A percentile compares a stretch with the other conserved stretches of the same genome.
Conservation (phyloP, 2,329 filamentous ascomycete species). For the Monosporascus sp. region DNA sequence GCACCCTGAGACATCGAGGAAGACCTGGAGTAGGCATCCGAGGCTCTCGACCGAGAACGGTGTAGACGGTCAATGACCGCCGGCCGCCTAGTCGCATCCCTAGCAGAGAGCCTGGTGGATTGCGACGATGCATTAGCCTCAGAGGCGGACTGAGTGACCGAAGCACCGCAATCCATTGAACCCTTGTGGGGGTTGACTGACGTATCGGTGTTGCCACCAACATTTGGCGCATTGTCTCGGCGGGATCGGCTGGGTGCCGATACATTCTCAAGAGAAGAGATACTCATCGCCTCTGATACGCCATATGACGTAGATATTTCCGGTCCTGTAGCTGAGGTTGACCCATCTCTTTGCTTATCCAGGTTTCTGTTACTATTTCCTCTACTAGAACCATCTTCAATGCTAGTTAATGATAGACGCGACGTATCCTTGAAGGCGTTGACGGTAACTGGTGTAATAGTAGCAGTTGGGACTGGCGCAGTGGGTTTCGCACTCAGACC, state of each 20-base stretch:
- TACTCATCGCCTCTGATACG: slow-evolving; percentile 19
- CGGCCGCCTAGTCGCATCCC: slow-evolving; percentile 38
- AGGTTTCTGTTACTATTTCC: slow-evolving; percentile 36
- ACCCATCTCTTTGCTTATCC: slow-evolving; percentile 35
- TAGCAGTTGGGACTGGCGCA: slow-evolving; percentile 21
- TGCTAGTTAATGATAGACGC: slow-evolving; percentile 33
- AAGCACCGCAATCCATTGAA: slow-evolving; percentile 16
- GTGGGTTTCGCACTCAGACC: slow-evolving; percentile 28
- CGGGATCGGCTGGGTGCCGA: slow-evolving; percentile 23
- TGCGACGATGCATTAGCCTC: slow-evolving; percentile 25
- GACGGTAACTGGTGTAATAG: slow-evolving; percentile 44
- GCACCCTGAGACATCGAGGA: slow-evolving; percentile 55
- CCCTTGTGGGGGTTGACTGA: slow-evolving; percentile 39
- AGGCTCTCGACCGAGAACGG: slow-evolving; percentile 38
- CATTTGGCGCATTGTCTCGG: slow-evolving; percentile 39
- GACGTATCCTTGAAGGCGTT: slow-evolving; percentile 42
- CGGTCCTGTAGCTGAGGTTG: slow-evolving; percentile 28
- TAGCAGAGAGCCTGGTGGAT: slow-evolving; percentile 21
- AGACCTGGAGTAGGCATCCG: slow-evolving; percentile 46
- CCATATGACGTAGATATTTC: slow-evolving; percentile 37
- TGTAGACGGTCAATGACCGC: slow-evolving; percentile 53
- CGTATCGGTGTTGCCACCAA: slow-evolving; percentile 40
- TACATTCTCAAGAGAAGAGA: slow-evolving; percentile 24
- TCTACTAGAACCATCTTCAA: slow-evolving; percentile 39
- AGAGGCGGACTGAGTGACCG: slow-evolving; percentile 25